These are phyloP conservation scores for Dictyostelium capitatum DNA, from an alignment of 78 protist species.

Conservation along the genomic window DNA sequence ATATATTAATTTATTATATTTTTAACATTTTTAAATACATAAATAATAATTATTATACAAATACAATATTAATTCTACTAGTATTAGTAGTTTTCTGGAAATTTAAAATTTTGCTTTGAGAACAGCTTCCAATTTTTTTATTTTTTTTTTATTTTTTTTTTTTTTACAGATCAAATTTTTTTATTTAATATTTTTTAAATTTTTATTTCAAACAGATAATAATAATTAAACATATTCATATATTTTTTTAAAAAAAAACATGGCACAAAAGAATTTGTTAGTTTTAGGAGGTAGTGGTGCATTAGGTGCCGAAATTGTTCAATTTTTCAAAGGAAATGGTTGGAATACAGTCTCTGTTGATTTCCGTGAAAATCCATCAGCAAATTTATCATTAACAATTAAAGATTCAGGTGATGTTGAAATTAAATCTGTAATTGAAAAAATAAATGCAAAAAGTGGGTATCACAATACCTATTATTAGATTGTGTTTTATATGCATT, in stretches of 20 bases:
- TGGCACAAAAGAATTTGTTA: conserved; percentile 55
- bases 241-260: background rate
- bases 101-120: too few relatives aligned
- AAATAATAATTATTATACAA: too few relatives aligned
- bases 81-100: too few relatives aligned
- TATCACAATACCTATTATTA: too few relatives aligned
- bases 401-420: conserved; percentile 39
- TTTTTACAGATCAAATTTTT: background rate
- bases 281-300: conserved; percentile 82
- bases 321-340: conserved; percentile 29
- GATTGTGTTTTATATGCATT: background rate
- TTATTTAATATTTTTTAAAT: background rate
- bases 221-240: background rate
- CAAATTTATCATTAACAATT: conserved; percentile 19
- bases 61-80: too few relatives aligned
- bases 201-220: background rate
- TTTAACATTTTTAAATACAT: too few relatives aligned
- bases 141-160: background rate
- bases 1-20: too few relatives aligned
- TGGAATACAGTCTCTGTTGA: conserved; percentile 74
- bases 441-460: background rate
- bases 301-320: conserved; percentile 62
- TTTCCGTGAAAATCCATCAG: conserved; percentile 37
- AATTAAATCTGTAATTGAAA: conserved; percentile 17
- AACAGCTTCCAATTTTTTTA: too few relatives aligned